Evolutionary conservation across 2,329 filamentous ascomycete genomes (phyloP).

Genomic region (Penicillium digitatum): DNA sequence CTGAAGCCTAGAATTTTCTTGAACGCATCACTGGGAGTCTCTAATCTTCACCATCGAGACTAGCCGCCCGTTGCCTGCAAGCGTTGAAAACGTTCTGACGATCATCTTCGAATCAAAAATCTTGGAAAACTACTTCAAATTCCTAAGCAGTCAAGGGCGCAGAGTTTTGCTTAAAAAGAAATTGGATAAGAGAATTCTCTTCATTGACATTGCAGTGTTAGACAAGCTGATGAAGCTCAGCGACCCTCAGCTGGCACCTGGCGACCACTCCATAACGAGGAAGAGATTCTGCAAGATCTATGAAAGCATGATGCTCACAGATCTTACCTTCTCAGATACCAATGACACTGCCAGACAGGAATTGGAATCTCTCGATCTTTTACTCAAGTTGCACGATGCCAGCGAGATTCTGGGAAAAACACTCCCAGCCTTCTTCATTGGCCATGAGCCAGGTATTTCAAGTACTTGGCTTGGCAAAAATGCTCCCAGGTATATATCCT

Average conservation of each 20-base stretch:
- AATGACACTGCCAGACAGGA: background rate
- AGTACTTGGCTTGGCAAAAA: slow-evolving; percentile 2
- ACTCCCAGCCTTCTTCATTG: background rate
- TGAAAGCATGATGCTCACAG: background rate
- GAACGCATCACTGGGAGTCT: background rate
- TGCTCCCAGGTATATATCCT: slow-evolving; percentile 1
- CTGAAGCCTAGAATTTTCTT: background rate
- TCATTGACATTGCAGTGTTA: background rate
- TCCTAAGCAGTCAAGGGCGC: background rate
- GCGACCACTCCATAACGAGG: background rate
- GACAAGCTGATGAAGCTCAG: background rate
- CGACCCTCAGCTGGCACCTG: background rate
- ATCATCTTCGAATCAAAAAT: background rate
- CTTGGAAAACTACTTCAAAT: background rate
- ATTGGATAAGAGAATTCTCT: background rate
- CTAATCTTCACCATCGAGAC: background rate
- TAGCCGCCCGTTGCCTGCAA: background rate
- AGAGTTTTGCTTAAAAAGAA: background rate
- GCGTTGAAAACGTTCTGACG: background rate
- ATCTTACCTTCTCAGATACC: background rate
- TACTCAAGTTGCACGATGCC: background rate
- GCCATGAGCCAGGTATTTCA: background rate
- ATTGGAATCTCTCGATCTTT: background rate
- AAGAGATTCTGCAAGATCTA: background rate
- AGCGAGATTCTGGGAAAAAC: background rate